Percentiles rank a stretch among this genome's conserved stretches.
Evolutionary conservation across 2,329 filamentous ascomycete species (phyloP).

Genomic region (Aspergillus quadrilineatus): DNA sequence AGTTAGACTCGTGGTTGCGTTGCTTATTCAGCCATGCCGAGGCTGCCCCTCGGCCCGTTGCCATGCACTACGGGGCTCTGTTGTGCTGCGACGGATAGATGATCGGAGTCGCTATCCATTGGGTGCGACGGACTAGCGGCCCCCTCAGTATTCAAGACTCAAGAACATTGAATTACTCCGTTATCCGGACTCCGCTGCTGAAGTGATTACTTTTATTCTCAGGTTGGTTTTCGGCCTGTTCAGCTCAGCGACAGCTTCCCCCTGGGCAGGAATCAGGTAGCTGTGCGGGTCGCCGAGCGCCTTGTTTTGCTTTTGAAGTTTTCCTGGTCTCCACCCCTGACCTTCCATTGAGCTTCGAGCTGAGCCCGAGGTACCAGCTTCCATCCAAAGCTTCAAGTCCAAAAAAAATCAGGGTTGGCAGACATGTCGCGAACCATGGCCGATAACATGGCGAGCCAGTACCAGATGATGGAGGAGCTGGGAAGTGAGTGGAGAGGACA

Average conservation of each 20-base stretch:
- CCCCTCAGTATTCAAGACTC: conserved; percentile 7
- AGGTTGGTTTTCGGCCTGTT: conserved; percentile 14
- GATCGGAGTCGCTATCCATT: conserved; percentile 18
- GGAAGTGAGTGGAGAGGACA: conserved; percentile 66
- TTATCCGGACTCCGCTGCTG: conserved; percentile 7
- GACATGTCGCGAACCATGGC: conserved; percentile 35
- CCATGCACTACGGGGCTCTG: conserved; percentile 24
- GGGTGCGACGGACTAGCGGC: conserved; percentile 19
- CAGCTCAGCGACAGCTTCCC: conserved; percentile 17
- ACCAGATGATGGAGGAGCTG: conserved; percentile 93
- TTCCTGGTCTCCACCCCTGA: conserved; percentile 15
- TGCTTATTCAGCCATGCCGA: conserved; percentile 4
- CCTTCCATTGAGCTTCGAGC: conserved; percentile 3
- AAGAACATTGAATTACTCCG: conserved; percentile 8
- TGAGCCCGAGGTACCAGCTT: neutral
- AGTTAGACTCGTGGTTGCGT: no score
- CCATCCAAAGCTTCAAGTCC: neutral
- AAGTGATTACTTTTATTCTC: neutral
- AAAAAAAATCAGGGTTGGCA: neutral
- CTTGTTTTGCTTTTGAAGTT: conserved; percentile 16
- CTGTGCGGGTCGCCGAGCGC: conserved; percentile 15
- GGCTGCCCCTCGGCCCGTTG: conserved; percentile 19
- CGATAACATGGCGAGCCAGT: conserved; percentile 71
- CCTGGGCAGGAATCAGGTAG: conserved; percentile 16
- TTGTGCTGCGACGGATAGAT: conserved; percentile 22